A percentile compares a stretch with the other conserved stretches of the same genome.
Evolutionary conservation across 2,329 filamentous ascomycete genomes (phyloP).

Genomic region (Allantophomopsis lycopodina): DNA sequence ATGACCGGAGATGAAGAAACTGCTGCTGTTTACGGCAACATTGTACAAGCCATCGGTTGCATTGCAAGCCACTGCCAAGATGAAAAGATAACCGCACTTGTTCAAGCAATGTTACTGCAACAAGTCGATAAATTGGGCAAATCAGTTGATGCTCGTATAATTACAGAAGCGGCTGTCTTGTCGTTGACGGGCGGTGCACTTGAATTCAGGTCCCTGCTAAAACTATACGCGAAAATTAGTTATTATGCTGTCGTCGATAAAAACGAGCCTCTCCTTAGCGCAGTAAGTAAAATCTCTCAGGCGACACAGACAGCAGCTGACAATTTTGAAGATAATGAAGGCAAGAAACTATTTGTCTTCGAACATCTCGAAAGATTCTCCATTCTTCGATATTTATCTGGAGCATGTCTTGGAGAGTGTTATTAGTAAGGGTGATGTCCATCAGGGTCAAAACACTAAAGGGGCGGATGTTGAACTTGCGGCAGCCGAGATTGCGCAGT

Average conservation of each 20-base stretch:
- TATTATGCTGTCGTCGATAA: conserved; percentile 60
- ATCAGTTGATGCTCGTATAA: conserved; percentile 71
- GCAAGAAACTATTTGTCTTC: conserved; percentile 69
- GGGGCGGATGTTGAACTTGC: conserved; percentile 72
- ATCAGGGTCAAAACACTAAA: conserved; percentile 58
- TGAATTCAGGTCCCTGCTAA: conserved; percentile 77
- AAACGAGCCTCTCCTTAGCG: conserved; percentile 52
- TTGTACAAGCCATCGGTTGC: conserved; percentile 92
- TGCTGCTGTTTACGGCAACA: conserved; percentile 63
- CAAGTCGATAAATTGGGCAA: conserved; percentile 79
- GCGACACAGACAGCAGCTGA: background rate
- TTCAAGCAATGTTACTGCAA: conserved; percentile 91
- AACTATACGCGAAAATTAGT: conserved; percentile 65
- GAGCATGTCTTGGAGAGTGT: conserved; percentile 74
- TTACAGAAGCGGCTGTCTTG: conserved; percentile 67
- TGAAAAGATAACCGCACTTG: conserved; percentile 83
- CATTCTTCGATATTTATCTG: conserved; percentile 72
- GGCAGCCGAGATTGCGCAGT: conserved; percentile 73
- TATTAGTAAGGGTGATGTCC: conserved; percentile 79
- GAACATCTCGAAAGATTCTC: conserved; percentile 52
- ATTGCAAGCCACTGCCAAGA: conserved; percentile 73
- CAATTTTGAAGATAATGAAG: conserved; percentile 45
- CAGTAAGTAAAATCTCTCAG: conserved; percentile 35
- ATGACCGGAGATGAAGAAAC: conserved; percentile 67
- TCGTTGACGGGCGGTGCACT: conserved; percentile 64